Base-by-base conservation (phyloP, 2,329 filamentous ascomycete species). In the Zarea fungicola region DNA sequence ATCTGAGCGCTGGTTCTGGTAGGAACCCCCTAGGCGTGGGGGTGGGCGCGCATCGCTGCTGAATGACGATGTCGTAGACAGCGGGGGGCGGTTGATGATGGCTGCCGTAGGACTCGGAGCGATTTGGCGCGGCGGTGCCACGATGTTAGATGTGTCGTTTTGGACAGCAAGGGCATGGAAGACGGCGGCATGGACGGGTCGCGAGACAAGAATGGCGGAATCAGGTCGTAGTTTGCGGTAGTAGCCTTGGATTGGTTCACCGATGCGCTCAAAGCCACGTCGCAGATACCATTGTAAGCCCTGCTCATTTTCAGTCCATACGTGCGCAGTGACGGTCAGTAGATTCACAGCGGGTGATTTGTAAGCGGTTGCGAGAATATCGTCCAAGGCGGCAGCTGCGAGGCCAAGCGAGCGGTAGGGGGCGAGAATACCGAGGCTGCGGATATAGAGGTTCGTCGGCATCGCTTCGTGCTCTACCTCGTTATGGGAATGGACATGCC, bases 281-380 rank as follows among this genome's bases (percentile, higher is more conserved):
- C 71, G 69, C 26, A 68, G 58, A 64, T 86, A 86, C 82, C 83
- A 86, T 50, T 69, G 69, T 52, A 85, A 64, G 0, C 75, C 83
- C 18, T 84, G 81, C 3, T 76, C 72, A 60, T 84, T 85, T 51
- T 81, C 74, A 10, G 81, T 82, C 83, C 83, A 86, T 14, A 85
- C 83, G 61, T 86, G 83, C 5, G 83, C 83, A 55, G 80, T 84
- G 14, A 83, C 67, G 36, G 70, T 57, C 29, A 56, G 57, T 28
- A 37, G 25, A 14, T 23, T 3, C 8, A 29, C 3, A 3, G 65
- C 69, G 66, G 19, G 66, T 65, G 48, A n/a, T n/a, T n/a, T n/a
- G n/a, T n/a, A n/a, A 4, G 32, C 18, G 14, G 25, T 16, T 5
- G 34, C 19, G 25, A 77, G 56, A 39, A 81, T 69, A 54, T 76